Evolutionary conservation across 2,329 filamentous ascomycete species (phyloP).

Genomic region (Fusarium burgessii): DNA sequence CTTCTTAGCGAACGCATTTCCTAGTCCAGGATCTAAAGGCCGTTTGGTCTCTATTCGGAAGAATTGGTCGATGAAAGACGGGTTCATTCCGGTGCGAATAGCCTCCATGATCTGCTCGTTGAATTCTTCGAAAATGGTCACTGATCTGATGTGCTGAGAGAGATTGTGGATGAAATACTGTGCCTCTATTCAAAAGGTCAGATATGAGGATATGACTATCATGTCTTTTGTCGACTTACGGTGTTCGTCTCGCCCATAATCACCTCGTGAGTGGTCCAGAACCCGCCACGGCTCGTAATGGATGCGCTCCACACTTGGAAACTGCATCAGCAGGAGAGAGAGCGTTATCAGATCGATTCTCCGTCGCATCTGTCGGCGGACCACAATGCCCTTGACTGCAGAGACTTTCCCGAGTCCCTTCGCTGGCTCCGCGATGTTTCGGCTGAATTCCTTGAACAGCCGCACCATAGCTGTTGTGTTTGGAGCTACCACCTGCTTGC

Average conservation of each 20-base stretch:
- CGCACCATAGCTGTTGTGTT: not conserved
- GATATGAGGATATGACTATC: not conserved
- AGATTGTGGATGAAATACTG: not conserved
- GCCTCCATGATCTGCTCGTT: not conserved
- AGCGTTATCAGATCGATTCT: not conserved
- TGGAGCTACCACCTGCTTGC: not conserved
- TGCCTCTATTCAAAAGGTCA: not conserved
- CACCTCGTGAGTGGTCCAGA: not conserved
- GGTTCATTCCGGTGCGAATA: not conserved
- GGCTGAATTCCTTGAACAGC: not conserved
- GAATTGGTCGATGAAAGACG: too few relatives aligned
- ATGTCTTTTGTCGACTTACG: not conserved
- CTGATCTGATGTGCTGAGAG: not conserved
- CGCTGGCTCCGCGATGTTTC: not conserved
- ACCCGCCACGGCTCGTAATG: not conserved
- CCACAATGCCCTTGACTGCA: not conserved
- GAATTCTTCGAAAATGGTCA: not conserved
- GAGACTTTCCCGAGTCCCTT: not conserved
- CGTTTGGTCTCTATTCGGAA: not conserved
- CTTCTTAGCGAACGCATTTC: not conserved
- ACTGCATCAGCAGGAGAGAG: not conserved
- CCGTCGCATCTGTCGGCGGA: slow-evolving; percentile 5
- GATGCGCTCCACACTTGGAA: not conserved
- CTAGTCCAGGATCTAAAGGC: not conserved
- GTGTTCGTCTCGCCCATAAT: not conserved